phyloP scores from a whole-genome alignment of 2,329 filamentous ascomycete genomes.

The Xylariaceae sp. region DNA sequence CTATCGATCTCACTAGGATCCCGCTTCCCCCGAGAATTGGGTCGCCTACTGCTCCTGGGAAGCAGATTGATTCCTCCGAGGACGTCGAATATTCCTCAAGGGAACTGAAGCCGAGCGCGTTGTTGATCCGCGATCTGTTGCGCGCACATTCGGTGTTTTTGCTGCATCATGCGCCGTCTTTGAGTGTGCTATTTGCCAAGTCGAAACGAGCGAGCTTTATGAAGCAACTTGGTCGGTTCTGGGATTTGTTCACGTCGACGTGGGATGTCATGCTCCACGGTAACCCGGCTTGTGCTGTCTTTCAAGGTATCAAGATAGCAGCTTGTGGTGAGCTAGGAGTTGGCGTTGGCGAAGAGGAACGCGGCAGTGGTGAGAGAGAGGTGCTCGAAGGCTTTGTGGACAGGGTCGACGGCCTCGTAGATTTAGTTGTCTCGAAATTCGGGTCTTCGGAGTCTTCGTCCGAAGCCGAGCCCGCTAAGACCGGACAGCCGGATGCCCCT shows the following conservation, averaged over 20 bases:
- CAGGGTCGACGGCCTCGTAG: constrained; percentile 76
- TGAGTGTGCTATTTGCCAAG: constrained; percentile 64
- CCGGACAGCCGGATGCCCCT: constrained; percentile 24
- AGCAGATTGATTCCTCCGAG: constrained; percentile 37
- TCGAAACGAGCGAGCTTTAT: constrained; percentile 64
- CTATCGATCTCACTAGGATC: constrained; percentile 72
- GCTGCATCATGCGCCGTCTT: constrained; percentile 75
- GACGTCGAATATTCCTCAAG: constrained; percentile 77
- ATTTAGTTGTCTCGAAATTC: constrained; percentile 83
- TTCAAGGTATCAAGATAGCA: constrained; percentile 79
- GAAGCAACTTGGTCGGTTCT: constrained; percentile 69
- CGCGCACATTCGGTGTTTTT: constrained; percentile 81
- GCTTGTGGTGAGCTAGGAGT: constrained; percentile 87
- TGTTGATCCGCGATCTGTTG: constrained; percentile 74
- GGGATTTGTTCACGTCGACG: constrained; percentile 62
- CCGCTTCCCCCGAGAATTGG: constrained; percentile 54
- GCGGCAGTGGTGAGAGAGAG: constrained; percentile 87
- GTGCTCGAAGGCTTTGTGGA: constrained; percentile 84
- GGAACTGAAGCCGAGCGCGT: constrained; percentile 76
- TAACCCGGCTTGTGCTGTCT: constrained; percentile 75
- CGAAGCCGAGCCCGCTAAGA: constrained; percentile 33
- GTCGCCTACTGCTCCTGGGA: constrained; percentile 32
- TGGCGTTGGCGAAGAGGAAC: constrained; percentile 91
- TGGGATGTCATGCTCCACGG: constrained; percentile 92
- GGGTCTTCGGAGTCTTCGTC: constrained; percentile 41